A percentile compares a stretch with the other conserved stretches of the same genome.
Conservation (phyloP, 257 asterid species). For the Solanum gracilifrons region DNA sequence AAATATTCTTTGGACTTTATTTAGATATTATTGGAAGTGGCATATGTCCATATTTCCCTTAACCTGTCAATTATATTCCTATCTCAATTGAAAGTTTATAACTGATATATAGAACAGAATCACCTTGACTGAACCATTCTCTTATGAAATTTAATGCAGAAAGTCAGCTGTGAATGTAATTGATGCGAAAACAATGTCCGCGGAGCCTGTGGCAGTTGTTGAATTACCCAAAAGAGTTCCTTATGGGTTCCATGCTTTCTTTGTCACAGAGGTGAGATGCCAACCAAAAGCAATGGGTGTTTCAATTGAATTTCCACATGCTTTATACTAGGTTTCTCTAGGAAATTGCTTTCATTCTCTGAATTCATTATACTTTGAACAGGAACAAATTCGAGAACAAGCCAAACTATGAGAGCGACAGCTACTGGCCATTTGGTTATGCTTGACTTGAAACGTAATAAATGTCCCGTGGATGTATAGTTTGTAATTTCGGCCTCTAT, state of each 20-base stretch:
- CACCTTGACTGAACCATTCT: neutral
- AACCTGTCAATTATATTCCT: neutral
- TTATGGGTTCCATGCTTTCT: constrained; percentile 93
- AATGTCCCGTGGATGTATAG: neutral
- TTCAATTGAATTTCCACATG: neutral
- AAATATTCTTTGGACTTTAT: neutral
- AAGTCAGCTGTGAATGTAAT: constrained; percentile 74
- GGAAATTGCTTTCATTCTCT: neutral
- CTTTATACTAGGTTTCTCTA: neutral
- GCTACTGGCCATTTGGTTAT: neutral
- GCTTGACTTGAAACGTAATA: neutral
- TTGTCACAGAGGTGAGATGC: constrained; percentile 66
- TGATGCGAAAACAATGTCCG: constrained; percentile 91
- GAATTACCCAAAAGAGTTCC: constrained; percentile 86
- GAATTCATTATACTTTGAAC: constrained; percentile 18
- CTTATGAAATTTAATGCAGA: constrained; percentile 27
- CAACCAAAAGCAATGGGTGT: neutral
- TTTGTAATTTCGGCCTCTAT: neutral
- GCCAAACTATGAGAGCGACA: constrained; percentile 30
- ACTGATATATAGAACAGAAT: neutral
- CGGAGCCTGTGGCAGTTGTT: constrained; percentile 74
- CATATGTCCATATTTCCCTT: neutral
- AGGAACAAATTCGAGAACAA: constrained; percentile 92
- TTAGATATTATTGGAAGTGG: neutral
- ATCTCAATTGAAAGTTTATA: neutral